These are phyloP conservation scores for Dactylella cylindrospora DNA, from an alignment of 2,329 filamentous ascomycete genomes.

Conservation along the genomic window DNA sequence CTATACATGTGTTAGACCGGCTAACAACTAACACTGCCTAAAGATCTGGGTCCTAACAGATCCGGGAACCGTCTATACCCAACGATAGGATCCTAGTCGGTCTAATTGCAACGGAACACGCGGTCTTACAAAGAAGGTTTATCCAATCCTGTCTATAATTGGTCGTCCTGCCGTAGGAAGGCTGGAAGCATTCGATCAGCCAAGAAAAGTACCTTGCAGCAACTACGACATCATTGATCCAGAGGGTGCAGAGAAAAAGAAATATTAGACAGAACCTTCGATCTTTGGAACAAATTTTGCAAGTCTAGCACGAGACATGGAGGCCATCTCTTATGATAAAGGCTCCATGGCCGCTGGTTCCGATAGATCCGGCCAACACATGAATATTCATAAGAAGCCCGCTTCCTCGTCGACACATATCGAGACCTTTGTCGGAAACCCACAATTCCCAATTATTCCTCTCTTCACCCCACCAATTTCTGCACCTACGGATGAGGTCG, in stretches of 20 bases:
- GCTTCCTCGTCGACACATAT: slow-evolving; percentile 26
- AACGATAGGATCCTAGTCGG: no score
- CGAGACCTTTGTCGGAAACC: slow-evolving; percentile 33
- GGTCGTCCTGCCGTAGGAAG: background rate
- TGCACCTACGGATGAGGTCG: slow-evolving; percentile 34
- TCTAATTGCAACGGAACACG: no score
- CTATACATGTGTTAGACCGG: no score
- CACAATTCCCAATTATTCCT: slow-evolving; percentile 35
- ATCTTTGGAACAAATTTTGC: slow-evolving; percentile 14
- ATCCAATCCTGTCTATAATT: no score
- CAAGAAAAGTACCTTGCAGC: slow-evolving; percentile 34
- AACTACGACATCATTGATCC: slow-evolving; percentile 34
- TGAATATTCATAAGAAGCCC: slow-evolving; percentile 26
- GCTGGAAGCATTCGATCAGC: background rate
- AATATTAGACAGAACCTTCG: slow-evolving; percentile 17
- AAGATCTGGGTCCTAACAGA: no score
- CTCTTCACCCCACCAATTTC: slow-evolving; percentile 39
- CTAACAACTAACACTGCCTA: no score
- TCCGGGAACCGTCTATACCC: no score
- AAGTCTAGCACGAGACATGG: slow-evolving; percentile 19
- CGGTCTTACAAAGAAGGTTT: no score
- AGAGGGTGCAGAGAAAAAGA: slow-evolving; percentile 14
- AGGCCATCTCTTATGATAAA: slow-evolving; percentile 33
- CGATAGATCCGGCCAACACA: slow-evolving; percentile 32
- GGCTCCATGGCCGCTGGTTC: slow-evolving; percentile 25